Base-by-base conservation (phyloP, 306 rosid genomes). In the Begonia loranthoides region DNA sequence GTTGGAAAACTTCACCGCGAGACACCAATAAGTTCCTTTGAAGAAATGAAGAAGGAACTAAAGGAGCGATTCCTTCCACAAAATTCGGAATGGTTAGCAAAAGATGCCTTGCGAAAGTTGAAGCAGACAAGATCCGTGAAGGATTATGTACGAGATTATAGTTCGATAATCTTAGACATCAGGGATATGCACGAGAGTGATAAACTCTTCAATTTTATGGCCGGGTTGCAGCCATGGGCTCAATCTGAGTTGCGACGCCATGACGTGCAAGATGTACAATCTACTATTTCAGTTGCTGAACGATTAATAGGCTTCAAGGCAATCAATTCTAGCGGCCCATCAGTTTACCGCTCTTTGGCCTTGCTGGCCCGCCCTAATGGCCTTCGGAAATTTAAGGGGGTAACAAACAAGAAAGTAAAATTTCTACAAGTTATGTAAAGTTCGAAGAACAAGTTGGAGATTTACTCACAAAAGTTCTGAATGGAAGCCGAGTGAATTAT, bases 151-250 rank as follows among this genome's bases (percentile, higher is more conserved):
- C 17, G 21, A 13, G 17, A 41, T 6, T 56, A 12, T n/a, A 47
- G 17, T 4, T 57, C 62, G 4, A 2, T 57, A 1, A 45, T 33
- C 43, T 39, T 54, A 2, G 45, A 54, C 13, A 54, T 54, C 5
- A 1, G 4, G 5, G 15, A 47, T 10, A 47, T 47, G 51, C 15
- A 16, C 6, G 51, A 47, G 16, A 19, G 15, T 1, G 43, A 47
- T n/a, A 57, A 45, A 36, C 6, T 57, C 3, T 57, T 45, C 9
- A 56, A 56, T 12, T 56, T 56, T n/a, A n/a, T 22, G 40, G 10
- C 40, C 3, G n/a, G 61, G 1, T 10, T 57, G 9, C 28, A 57
- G 10, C 52, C 15, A 0, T 40, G 52, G 62, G 60, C 41, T 0
- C 8, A 22, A 1, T 0, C 4, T 0, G 52, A 57, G 17, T 13